These are phyloP conservation scores for Fusarium kyushuense DNA, from an alignment of 2,329 filamentous ascomycete species.

Conservation along the genomic window DNA sequence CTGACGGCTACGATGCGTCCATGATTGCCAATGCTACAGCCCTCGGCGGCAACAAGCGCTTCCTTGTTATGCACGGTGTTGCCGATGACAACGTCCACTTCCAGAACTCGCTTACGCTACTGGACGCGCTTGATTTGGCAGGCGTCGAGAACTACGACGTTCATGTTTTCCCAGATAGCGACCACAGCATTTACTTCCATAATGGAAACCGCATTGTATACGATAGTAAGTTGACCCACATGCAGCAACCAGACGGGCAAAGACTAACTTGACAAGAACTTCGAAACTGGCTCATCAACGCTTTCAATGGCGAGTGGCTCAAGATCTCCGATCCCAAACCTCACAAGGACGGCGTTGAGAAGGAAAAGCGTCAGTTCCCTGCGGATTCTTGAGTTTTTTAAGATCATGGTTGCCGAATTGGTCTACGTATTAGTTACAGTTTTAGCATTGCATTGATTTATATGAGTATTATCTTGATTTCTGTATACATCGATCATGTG, in stretches of 20 bases:
- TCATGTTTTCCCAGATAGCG: conserved; percentile 95
- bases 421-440: no score
- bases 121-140: conserved; percentile 86
- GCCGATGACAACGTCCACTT: conserved; percentile 98
- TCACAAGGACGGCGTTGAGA: conserved; percentile 47
- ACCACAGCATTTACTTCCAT: conserved; percentile 95
- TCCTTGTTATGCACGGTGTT: conserved; percentile 96
- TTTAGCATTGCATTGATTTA: background rate
- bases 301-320: conserved; percentile 97
- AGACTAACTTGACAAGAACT: conserved; percentile 66
- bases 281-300: conserved; percentile 92
- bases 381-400: background rate
- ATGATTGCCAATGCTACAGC: conserved; percentile 80
- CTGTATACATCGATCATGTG: background rate
- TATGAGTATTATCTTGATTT: background rate
- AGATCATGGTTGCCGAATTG: background rate
- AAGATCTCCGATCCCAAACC: conserved; percentile 66
- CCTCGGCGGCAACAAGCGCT: conserved; percentile 81
- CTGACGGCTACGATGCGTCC: conserved; percentile 78
- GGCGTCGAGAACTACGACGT: conserved; percentile 94
- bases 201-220: conserved; percentile 93
- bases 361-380: conserved; percentile 35
- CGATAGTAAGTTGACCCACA: conserved; percentile 75
- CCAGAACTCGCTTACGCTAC: conserved; percentile 88
- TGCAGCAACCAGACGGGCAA: background rate